These are phyloP conservation scores for Erodium texanum DNA, from an alignment of 441 rosid genomes.

Conservation along the genomic window DNA sequence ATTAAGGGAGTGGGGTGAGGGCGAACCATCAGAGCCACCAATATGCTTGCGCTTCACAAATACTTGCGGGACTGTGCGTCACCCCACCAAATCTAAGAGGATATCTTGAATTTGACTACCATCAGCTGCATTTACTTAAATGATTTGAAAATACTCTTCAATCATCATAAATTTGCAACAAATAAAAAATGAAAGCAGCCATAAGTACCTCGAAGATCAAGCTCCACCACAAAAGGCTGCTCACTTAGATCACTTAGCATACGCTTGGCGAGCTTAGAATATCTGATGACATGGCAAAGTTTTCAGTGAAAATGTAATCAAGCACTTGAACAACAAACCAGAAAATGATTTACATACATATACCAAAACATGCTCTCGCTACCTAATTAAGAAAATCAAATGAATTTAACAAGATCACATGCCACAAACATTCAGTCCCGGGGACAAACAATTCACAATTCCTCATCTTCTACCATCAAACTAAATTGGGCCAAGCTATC, in stretches of 20 bases:
- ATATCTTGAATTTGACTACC: constrained; percentile 60
- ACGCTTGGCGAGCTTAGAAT: constrained; percentile 62
- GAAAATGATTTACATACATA: neutral
- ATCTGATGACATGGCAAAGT: constrained; percentile 28
- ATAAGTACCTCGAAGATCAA: constrained; percentile 65
- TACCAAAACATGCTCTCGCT: neutral
- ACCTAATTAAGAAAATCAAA: neutral
- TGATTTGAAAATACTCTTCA: constrained; percentile 1
- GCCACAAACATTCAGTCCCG: neutral
- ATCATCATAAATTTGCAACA: neutral
- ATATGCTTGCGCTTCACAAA: constrained; percentile 76
- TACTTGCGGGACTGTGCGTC: constrained; percentile 70
- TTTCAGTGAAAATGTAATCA: neutral
- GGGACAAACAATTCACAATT: too few relatives aligned
- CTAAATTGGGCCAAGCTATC: too few relatives aligned
- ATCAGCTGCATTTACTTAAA: constrained; percentile 37
- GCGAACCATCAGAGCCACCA: constrained; percentile 77
- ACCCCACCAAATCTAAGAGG: constrained; percentile 71
- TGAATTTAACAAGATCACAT: neutral
- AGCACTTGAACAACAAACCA: neutral
- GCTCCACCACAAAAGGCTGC: constrained; percentile 65
- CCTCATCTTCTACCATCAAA: too few relatives aligned
- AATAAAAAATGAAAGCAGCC: neutral
- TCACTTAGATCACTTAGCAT: constrained; percentile 52
- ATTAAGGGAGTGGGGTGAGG: constrained; percentile 8